phyloP scores from a whole-genome alignment of 176 grass and related monocot species.

The Zizania latifolia region DNA sequence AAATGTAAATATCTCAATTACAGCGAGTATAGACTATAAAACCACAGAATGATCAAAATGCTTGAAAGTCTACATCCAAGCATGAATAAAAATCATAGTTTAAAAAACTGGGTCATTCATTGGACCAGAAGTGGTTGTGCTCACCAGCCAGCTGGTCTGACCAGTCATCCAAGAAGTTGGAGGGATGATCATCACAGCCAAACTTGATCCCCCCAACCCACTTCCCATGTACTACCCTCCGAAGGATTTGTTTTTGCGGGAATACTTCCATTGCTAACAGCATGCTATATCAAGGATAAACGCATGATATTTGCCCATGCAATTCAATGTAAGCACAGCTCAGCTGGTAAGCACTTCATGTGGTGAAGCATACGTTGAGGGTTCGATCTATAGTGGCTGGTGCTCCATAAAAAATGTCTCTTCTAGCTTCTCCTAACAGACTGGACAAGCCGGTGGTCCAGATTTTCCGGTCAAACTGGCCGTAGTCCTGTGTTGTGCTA shows the following conservation, averaged over 20 bases:
- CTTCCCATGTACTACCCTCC: neutral
- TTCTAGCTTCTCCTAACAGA: neutral
- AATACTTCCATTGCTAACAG: neutral
- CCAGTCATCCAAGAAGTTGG: neutral
- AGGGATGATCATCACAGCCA: neutral
- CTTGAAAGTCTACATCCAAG: neutral
- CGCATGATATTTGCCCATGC: neutral
- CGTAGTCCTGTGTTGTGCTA: neutral
- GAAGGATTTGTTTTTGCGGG: neutral
- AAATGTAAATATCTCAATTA: neutral
- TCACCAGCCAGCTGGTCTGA: neutral
- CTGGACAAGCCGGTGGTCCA: neutral
- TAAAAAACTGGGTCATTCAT: neutral
- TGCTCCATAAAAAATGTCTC: neutral
- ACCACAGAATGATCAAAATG: neutral
- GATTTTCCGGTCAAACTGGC: neutral
- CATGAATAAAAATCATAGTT: neutral
- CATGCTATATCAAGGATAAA: neutral
- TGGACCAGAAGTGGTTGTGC: neutral
- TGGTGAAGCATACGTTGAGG: neutral
- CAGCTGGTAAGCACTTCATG: neutral
- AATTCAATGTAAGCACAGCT: neutral
- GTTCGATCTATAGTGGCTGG: neutral
- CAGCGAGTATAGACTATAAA: constrained; percentile 6
- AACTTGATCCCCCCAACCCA: neutral